These are phyloP conservation scores for Fusarium udum DNA, from an alignment of 2,329 filamentous ascomycete species.

Conservation along the genomic window DNA sequence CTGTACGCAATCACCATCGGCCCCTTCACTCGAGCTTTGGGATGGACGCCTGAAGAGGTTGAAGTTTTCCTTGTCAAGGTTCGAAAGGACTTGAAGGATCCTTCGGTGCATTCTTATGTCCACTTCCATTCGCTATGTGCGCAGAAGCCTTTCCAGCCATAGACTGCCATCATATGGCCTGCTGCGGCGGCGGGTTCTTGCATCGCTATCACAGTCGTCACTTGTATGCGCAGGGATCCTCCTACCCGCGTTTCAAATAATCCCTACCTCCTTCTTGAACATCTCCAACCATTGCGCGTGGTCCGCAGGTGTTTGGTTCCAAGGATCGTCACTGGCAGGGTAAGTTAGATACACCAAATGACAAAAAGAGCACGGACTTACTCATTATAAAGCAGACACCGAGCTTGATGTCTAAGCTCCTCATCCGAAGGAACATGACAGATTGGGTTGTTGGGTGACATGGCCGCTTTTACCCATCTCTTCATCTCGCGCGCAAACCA, in stretches of 20 bases:
- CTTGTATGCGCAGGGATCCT: not conserved
- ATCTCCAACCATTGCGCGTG: constrained; percentile 65
- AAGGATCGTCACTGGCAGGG: constrained; percentile 61
- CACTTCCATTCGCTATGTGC: constrained; percentile 30
- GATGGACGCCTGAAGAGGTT: constrained; percentile 48
- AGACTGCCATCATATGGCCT: not conserved
- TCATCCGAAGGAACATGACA: constrained; percentile 49
- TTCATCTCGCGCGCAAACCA: constrained; percentile 42
- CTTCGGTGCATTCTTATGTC: constrained; percentile 28
- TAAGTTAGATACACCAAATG: not conserved
- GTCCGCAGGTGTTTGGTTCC: constrained; percentile 67
- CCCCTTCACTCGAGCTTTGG: constrained; percentile 47
- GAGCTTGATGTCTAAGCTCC: constrained; percentile 48
- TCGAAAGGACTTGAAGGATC: constrained; percentile 46
- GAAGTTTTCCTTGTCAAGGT: constrained; percentile 48
- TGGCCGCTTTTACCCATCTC: constrained; percentile 43
- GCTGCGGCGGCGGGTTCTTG: too few species aligned
- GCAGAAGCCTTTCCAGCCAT: constrained; percentile 6
- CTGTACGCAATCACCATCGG: constrained; percentile 47
- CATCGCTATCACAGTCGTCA: too few species aligned
- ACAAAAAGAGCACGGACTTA: not conserved
- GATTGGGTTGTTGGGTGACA: constrained; percentile 47
- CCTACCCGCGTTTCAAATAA: constrained; percentile 37
- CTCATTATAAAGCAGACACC: constrained; percentile 48
- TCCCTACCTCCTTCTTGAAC: constrained; percentile 64